These are phyloP conservation scores for Penicillium nordicum DNA, from an alignment of 2,329 filamentous ascomycete species.

Conservation along the genomic window DNA sequence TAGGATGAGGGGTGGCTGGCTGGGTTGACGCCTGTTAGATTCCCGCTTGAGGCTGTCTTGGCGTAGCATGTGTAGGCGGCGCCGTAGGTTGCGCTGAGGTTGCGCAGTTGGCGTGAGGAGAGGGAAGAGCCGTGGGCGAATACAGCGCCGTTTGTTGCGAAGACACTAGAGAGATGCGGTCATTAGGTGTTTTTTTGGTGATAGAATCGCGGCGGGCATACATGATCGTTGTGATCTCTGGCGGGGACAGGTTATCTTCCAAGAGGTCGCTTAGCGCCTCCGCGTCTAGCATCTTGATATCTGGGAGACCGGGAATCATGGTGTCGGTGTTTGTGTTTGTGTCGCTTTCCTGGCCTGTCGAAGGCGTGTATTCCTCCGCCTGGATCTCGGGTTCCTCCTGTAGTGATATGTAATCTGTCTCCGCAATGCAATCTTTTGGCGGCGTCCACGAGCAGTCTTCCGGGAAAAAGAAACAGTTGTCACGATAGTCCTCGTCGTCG, in stretches of 20 bases:
- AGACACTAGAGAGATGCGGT: slow-evolving; percentile 30
- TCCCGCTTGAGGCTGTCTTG: slow-evolving; percentile 39
- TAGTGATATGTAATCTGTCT: slow-evolving; percentile 18
- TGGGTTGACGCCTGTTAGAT: slow-evolving; percentile 43
- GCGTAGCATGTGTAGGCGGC: slow-evolving; percentile 45
- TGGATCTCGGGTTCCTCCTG: slow-evolving; percentile 8
- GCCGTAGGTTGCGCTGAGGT: slow-evolving; percentile 43
- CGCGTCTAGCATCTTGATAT: slow-evolving; percentile 45
- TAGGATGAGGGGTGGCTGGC: slow-evolving; percentile 44
- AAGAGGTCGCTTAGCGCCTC: slow-evolving; percentile 41
- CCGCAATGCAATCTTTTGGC: slow-evolving; percentile 29
- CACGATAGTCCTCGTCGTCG: slow-evolving; percentile 42
- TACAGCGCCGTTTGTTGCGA: slow-evolving; percentile 44
- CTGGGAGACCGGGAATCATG: slow-evolving; percentile 42
- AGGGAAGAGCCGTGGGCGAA: slow-evolving; percentile 43
- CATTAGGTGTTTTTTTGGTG: not conserved
- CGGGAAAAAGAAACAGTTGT: slow-evolving; percentile 45
- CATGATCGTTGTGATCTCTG: slow-evolving; percentile 45
- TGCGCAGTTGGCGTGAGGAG: slow-evolving; percentile 40
- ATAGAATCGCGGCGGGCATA: slow-evolving; percentile 14
- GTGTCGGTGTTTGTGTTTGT: slow-evolving; percentile 21
- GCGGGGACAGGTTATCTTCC: slow-evolving; percentile 43
- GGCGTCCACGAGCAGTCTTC: slow-evolving; percentile 43
- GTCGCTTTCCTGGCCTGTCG: slow-evolving; percentile 6
- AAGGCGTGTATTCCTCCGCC: slow-evolving; percentile 12